Percentiles rank a stretch among this genome's conserved stretches.
phyloP scores from a whole-genome alignment of 257 asterid species.

The Fraxinus americana region DNA sequence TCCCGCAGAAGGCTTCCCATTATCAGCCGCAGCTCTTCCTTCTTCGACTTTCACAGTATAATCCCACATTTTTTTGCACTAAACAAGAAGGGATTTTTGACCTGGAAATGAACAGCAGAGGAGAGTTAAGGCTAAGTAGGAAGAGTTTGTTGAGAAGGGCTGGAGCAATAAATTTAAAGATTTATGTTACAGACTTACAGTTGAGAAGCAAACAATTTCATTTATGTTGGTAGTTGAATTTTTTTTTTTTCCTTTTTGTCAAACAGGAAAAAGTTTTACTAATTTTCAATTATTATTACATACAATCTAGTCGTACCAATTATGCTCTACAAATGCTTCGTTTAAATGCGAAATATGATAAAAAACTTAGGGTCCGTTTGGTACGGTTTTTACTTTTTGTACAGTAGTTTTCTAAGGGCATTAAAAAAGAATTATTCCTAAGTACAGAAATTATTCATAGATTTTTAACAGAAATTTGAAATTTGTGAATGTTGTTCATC shows the following conservation, averaged over 20 bases:
- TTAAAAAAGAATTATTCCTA: no score
- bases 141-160: slow-evolving; percentile 15
- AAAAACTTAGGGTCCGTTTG: no score
- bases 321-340: no score
- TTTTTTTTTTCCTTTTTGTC: neutral
- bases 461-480: no score
- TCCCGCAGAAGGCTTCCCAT: slow-evolving; percentile 71
- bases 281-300: no score
- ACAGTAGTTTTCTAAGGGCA: no score
- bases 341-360: no score
- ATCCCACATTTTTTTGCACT: slow-evolving; percentile 40
- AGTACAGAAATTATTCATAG: no score
- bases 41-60: slow-evolving; percentile 70
- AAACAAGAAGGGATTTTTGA: neutral
- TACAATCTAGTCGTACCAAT: no score
- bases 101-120: no score
- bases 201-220: slow-evolving; percentile 36
- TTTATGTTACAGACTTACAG: slow-evolving; percentile 36
- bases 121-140: neutral
- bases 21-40: slow-evolving; percentile 35
- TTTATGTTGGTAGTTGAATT: slow-evolving; percentile 46
- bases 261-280: neutral
- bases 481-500: no score
- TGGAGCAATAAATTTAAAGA: slow-evolving; percentile 37
- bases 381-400: no score